Conservation (phyloP, 805 yeast genomes). For the Candida maltosa region DNA sequence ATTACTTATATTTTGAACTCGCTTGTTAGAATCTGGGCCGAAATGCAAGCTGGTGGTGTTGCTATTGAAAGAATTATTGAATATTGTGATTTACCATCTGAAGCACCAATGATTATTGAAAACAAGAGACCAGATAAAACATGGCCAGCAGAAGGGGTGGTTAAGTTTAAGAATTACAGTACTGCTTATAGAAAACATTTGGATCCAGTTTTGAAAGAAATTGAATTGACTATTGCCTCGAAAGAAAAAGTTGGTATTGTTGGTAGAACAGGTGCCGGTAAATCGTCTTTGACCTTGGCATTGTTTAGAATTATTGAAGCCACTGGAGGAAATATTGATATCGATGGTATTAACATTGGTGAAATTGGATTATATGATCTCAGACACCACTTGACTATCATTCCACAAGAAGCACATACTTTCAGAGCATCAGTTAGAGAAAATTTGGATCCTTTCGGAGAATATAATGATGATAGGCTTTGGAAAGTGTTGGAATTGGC, state of each 20-base stretch:
- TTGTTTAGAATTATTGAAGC: conserved; percentile 83
- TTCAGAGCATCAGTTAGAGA: conserved; percentile 84
- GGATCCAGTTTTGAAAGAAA: conserved; percentile 71
- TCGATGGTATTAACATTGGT: conserved; percentile 68
- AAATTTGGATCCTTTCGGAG: conserved; percentile 78
- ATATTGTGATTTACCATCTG: conserved; percentile 36
- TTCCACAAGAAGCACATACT: conserved; percentile 93
- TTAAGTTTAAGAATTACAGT: conserved; percentile 69
- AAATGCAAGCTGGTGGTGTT: conserved; percentile 30
- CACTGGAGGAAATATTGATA: conserved; percentile 61
- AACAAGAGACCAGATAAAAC: conserved; percentile 30
- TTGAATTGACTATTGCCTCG: conserved; percentile 61
- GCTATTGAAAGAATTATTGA: conserved; percentile 36
- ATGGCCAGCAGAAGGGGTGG: conserved; percentile 76
- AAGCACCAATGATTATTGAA: conserved; percentile 43
- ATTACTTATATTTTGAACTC: conserved; percentile 28
- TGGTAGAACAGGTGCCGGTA: conserved; percentile 97
- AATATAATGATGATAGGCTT: conserved; percentile 69
- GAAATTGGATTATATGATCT: conserved; percentile 73
- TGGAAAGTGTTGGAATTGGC: conserved; percentile 80
- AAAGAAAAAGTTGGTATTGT: conserved; percentile 91
- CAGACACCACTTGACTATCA: conserved; percentile 74
- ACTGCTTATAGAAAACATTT: conserved; percentile 81
- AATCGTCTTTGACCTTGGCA: conserved; percentile 80
- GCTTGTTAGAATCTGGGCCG: conserved; percentile 32